These are phyloP conservation scores for Globisporangium cystogenes DNA, from an alignment of 352 stramenopile genomes.

Conservation along the genomic window DNA sequence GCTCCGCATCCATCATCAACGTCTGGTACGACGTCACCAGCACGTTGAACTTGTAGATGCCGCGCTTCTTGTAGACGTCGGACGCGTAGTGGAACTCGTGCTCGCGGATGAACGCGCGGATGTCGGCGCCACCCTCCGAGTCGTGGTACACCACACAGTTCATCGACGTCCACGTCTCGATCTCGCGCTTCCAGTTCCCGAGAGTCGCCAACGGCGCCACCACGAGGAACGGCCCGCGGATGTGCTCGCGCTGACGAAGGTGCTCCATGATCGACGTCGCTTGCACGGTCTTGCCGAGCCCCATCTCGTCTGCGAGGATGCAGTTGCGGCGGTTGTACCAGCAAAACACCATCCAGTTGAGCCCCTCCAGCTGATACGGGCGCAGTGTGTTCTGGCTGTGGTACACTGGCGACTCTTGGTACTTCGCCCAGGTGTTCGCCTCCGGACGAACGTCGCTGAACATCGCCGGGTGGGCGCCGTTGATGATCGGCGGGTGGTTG, in stretches of 20 bases:
- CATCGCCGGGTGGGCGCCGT: conserved; percentile 75
- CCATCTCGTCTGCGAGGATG: conserved; percentile 87
- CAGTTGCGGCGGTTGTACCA: conserved; percentile 97
- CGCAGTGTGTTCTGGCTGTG: conserved; percentile 94
- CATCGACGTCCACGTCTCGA: conserved; percentile 98
- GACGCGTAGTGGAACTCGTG: conserved; percentile 96
- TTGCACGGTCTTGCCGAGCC: conserved; percentile 90
- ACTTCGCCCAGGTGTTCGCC: conserved; percentile 83
- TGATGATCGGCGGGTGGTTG: conserved; percentile 83
- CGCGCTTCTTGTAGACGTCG: conserved; percentile 62
- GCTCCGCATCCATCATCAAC: conserved; percentile 93
- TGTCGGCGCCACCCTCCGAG: conserved; percentile 87
- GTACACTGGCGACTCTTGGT: conserved; percentile 85
- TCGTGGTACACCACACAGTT: conserved; percentile 99
- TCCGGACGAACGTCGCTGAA: conserved; percentile 79
- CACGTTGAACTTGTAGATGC: conserved; percentile 94
- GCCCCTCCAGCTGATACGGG: conserved; percentile 98
- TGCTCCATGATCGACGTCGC: conserved; percentile 94
- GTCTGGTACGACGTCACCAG: conserved; percentile 98
- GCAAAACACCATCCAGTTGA: conserved; percentile 98
- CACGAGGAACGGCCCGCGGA: conserved; percentile 96
- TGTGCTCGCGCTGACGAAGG: conserved; percentile 89
- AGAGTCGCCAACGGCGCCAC: conserved; percentile 97
- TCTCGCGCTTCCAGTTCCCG: conserved; percentile 99
- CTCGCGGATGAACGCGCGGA: conserved; percentile 91